Base-by-base conservation (phyloP, 257 asterid genomes). In the Prunella vulgaris region DNA sequence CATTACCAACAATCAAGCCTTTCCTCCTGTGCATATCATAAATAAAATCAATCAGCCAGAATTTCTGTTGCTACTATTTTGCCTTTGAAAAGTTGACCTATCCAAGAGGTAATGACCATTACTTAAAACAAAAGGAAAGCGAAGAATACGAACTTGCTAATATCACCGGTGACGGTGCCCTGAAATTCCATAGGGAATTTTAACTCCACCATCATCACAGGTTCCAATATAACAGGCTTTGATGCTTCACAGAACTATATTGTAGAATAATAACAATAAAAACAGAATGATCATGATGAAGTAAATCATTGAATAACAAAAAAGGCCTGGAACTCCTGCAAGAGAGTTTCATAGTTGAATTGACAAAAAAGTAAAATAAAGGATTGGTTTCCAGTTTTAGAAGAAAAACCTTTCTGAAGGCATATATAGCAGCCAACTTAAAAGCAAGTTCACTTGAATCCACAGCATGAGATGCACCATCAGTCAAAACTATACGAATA, bases 361-460 rank as follows among this genome's bases (percentile, higher is more conserved):
- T 7, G 10, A 53, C 52, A 57, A 17, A 57, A 17, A 74, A 14
- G 42, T 2, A 25, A 53, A 53, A 18, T 18, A 3, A 32, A 71
- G 24, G 25, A 27, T 25, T 44, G 46, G 24, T 7, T 61, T 21
- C 17, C 5, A 44, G 7, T 57, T 64, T 28, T 51, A 48, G 44
- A 78, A 70, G 57, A 62, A 15, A 79, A 54, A 94, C 99, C 98
- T 94, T 90, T 92, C 98, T 86, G 77, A 94, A 94, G 66, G 98
- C 99, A 78, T 91, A 94, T 72, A 94, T 94, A 32, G 99, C 74
- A 17, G 99, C 99, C 84, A 91, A 69, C 81, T 94, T 94, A 79
- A 94, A 94, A 48, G 99, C 99, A 81, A 94, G 97, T 82, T 94
- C 99, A 85, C 97, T 94, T 53, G 99, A 94, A 88, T 94, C 99